Evolutionary conservation across 768 basidiomycete species (phyloP).

Genomic region (Termitomyces sp.): DNA sequence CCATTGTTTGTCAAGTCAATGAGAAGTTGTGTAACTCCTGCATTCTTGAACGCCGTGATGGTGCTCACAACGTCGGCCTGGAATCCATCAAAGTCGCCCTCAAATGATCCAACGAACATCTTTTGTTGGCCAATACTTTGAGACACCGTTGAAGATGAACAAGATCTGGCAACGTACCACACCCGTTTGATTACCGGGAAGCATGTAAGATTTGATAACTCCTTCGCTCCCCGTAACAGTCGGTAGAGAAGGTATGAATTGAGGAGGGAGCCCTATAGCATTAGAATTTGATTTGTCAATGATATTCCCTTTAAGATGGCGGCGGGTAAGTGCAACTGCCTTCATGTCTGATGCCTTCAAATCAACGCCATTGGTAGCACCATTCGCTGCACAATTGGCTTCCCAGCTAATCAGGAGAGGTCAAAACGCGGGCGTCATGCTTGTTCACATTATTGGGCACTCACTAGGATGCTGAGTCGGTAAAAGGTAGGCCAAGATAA

Average conservation of each 20-base stretch:
- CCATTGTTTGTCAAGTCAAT: constrained; percentile 61
- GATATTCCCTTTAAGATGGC: constrained; percentile 30
- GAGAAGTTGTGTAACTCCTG: constrained; percentile 44
- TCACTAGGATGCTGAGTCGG: constrained; percentile 45
- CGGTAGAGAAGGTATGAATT: constrained; percentile 41
- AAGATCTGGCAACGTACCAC: constrained; percentile 34
- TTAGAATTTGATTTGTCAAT: constrained; percentile 34
- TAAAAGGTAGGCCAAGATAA: constrained; percentile 43
- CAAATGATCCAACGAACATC: constrained; percentile 62
- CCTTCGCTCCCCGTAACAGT: constrained; percentile 40
- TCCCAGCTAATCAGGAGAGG: constrained; percentile 9
- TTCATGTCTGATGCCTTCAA: constrained; percentile 16
- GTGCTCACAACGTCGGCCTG: constrained; percentile 43
- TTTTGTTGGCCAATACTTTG: constrained; percentile 13
- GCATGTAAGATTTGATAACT: constrained; percentile 49
- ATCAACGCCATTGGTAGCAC: constrained; percentile 46
- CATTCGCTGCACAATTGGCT: constrained; percentile 47
- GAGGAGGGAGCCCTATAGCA: constrained; percentile 40
- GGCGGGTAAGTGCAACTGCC: background rate
- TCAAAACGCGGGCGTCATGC: background rate
- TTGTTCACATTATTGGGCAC: constrained; percentile 12
- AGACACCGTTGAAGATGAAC: background rate
- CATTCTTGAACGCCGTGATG: constrained; percentile 36
- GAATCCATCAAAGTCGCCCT: constrained; percentile 43
- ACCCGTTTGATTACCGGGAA: constrained; percentile 51